Conservation (phyloP, 768 basidiomycete species). For the Coprinellus micaceus region DNA sequence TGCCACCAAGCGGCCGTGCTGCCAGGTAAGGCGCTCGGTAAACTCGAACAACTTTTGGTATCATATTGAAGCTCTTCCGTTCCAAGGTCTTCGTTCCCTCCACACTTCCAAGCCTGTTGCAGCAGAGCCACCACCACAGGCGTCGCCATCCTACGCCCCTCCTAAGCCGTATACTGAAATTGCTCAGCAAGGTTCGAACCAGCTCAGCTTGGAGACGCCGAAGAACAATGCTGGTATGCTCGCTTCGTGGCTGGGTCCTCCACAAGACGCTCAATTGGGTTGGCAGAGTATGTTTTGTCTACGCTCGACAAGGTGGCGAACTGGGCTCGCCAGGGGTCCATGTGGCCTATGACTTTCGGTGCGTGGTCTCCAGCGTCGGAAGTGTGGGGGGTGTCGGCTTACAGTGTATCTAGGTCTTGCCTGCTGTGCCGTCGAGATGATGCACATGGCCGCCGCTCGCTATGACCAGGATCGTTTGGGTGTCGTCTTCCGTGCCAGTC, state of each 20-base stretch:
- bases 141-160: constrained; percentile 27
- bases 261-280: background rate
- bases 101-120: constrained; percentile 47
- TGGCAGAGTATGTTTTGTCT: constrained; percentile 88
- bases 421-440: constrained; percentile 99
- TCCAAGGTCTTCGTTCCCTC: constrained; percentile 41
- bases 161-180: constrained; percentile 63
- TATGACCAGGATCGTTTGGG: constrained; percentile 98
- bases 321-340: constrained; percentile 96
- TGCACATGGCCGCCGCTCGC: constrained; percentile 99
- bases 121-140: constrained; percentile 27
- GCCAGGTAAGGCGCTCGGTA: constrained; percentile 40
- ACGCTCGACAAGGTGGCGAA: constrained; percentile 95
- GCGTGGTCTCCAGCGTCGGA: constrained; percentile 12
- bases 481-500: constrained; percentile 98
- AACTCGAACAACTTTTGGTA: constrained; percentile 40
- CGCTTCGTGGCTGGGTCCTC: background rate
- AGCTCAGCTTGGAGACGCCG: constrained; percentile 82
- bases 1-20: constrained; percentile 31
- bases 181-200: constrained; percentile 78
- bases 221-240: constrained; percentile 80
- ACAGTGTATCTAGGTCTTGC: constrained; percentile 65
- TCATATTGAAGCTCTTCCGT: constrained; percentile 13
- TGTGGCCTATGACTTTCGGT: constrained; percentile 99
- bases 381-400: background rate